These are phyloP conservation scores for Candida succiphila DNA, from an alignment of 805 yeast genomes.

Conservation along the genomic window DNA sequence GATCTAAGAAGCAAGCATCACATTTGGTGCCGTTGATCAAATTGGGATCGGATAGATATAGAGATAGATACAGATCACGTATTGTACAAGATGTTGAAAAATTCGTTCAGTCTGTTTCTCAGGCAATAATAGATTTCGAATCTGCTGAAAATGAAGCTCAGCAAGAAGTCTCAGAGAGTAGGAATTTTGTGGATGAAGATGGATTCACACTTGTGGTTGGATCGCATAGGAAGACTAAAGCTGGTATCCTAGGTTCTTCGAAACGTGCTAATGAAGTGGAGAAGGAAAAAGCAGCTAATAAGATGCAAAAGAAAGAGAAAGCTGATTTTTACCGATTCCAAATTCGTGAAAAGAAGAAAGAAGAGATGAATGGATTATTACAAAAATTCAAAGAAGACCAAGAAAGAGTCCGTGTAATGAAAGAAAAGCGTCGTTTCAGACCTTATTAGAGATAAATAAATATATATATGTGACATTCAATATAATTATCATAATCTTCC, in stretches of 20 bases:
- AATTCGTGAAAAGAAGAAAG: slow-evolving; percentile 85
- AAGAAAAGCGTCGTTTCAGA: slow-evolving; percentile 70
- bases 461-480: not conserved
- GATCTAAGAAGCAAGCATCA: slow-evolving; percentile 6
- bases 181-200: slow-evolving; percentile 74
- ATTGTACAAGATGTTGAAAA: not conserved
- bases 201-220: slow-evolving; percentile 91
- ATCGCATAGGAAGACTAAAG: slow-evolving; percentile 71
- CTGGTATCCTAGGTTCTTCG: slow-evolving; percentile 51
- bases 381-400: slow-evolving; percentile 85
- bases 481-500: slow-evolving; percentile 27
- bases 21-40: slow-evolving; percentile 10
- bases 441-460: slow-evolving; percentile 40
- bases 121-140: slow-evolving; percentile 58
- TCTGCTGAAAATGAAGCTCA: slow-evolving; percentile 54
- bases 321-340: slow-evolving; percentile 94
- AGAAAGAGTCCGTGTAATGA: slow-evolving; percentile 69
- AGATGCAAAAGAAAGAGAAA: slow-evolving; percentile 66
- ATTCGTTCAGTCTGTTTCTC: slow-evolving; percentile 48
- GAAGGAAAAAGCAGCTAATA: slow-evolving; percentile 28
- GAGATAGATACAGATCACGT: slow-evolving; percentile 22
- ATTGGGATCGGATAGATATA: slow-evolving; percentile 31
- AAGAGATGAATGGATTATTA: slow-evolving; percentile 81
- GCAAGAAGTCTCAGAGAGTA: slow-evolving; percentile 44
- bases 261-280: slow-evolving; percentile 19